phyloP scores from a whole-genome alignment of 2,329 filamentous ascomycete species.

The Sporothrix pseudoabietina region DNA sequence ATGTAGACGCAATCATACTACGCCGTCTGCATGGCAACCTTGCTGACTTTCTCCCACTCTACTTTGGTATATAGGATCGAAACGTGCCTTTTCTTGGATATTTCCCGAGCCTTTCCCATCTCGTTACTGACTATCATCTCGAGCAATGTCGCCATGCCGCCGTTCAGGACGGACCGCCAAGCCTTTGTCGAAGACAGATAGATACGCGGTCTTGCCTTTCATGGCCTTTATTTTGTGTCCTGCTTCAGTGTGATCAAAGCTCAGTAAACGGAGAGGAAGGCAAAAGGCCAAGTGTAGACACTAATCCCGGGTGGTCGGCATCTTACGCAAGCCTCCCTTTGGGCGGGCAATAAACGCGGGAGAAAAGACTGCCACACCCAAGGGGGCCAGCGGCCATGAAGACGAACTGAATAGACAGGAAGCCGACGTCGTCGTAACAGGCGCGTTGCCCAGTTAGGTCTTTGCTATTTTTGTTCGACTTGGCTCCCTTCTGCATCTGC shows the following conservation, averaged over 20 bases:
- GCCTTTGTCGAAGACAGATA: background rate
- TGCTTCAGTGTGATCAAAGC: background rate
- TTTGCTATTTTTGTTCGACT: background rate
- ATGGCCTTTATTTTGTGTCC: background rate
- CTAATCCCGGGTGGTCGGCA: slow-evolving; percentile 3
- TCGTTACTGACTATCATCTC: background rate
- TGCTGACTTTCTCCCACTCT: background rate
- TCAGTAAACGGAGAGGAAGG: background rate
- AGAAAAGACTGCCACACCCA: background rate
- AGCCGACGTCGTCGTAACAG: background rate
- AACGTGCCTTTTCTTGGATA: too few species aligned
- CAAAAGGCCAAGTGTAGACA: background rate
- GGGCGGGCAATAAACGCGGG: background rate
- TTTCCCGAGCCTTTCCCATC: too few species aligned
- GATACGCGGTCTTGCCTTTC: background rate
- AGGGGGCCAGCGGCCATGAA: background rate
- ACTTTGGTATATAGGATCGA: background rate
- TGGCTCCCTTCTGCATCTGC: background rate
- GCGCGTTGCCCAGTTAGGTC: background rate
- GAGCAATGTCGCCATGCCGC: background rate
- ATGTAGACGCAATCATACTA: background rate
- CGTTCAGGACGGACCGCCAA: background rate
- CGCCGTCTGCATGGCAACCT: background rate
- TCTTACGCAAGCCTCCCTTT: background rate
- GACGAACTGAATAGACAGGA: background rate